Base-by-base conservation (phyloP, 352 stramenopile genomes). In the Globisporangium cystogenes region DNA sequence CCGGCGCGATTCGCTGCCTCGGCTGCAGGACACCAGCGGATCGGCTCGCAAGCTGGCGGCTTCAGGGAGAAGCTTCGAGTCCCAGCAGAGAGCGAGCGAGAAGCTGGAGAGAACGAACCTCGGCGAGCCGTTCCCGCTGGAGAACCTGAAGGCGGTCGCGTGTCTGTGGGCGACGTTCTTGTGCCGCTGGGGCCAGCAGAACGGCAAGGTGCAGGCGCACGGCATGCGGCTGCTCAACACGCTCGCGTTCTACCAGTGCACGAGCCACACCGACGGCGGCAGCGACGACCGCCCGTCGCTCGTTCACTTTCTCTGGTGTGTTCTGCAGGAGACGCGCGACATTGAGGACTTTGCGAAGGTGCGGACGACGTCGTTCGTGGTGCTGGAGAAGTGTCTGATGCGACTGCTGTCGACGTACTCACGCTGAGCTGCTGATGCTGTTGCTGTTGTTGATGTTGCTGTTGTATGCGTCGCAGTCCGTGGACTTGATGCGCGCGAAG, bases 141-240 rank as follows among this genome's bases (percentile, higher is more conserved):
- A 75, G 18, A 68, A 74, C 31, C 61, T 90, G 7, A 65, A 78
- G 27, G 63, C 74, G 12, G 51, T 84, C 10, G 65, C 68, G 14
- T 55, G 53, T 24, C 51, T 87, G 26, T 87, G 68, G 40, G 53
- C 63, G 1, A 71, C 66, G 16, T 90, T 90, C 35, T 57, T 90
- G 16, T 82, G 68, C 48, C 73, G 76, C 27, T 90, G 78, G 78
- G 72, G 70, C 31, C 48, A 51, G 24, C 67, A 70, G 51, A 68
- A 67, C 18, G 62, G 65, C n/a, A 75, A 64, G 48, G 53, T 62
- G 6, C 71, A 73, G 24, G 60, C 65, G 0, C 68, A 71, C 26
- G 65, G 65, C 26, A 76, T 78, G 67, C 72, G 70, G 42, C 23
- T 87, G 41, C 57, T 88, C n/a, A 87, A 84, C 49, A 74, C 70